Evolutionary conservation across 495 filamentous ascomycete genomes (phyloP), one percentile per base, ranked within the genome.

Genomic region (Mytilinidion resinicola): DNA sequence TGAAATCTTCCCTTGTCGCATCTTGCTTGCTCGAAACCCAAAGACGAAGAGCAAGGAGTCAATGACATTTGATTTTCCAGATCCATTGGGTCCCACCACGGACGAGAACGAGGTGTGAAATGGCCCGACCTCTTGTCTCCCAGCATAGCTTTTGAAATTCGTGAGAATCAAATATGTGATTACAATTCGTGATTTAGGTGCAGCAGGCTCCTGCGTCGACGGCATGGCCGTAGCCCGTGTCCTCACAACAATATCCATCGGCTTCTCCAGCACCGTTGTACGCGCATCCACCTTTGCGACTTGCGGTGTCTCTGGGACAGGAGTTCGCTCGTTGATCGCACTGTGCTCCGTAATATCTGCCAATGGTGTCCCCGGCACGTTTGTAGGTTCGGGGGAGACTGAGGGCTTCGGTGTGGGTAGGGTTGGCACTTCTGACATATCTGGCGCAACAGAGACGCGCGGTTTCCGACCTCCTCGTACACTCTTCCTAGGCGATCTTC

Each of bases 81-180:
- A 97, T 56, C 93, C 93, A 70, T 98, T 98, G 8, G 93, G 93
- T 3, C 93, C 93, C 41, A 98, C 93, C 12, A 98, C 93, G 0
- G 93, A 97, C n/a, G 95, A 96, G 71, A 98, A 98, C 0, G 93
- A 98, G 14, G 88, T 78, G 73, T 98, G 93, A 69, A 98, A 98
- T 0, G 93, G 93, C 5, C 93, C 93, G 57, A 98, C 93, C 73
- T 95, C 85, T 70, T 97, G 93, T 63, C 86, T 78, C 12, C 93
- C 93, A 44, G 93, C 93, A 72, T 98, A 98, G 70, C 91, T 96
- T 78, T 98, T 98, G 80, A 98, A 98, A 71, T 98, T 97, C 55
- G 79, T 90, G 41, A 98, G 78, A 56, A 93, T 82, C 51, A 98
- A 73, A 61, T 93, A 87, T 25, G 88, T 90, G 59, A 98, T 96